Evolutionary conservation across 306 rosid species (phyloP).

Genomic region (Oxytropis ochrocephala): DNA sequence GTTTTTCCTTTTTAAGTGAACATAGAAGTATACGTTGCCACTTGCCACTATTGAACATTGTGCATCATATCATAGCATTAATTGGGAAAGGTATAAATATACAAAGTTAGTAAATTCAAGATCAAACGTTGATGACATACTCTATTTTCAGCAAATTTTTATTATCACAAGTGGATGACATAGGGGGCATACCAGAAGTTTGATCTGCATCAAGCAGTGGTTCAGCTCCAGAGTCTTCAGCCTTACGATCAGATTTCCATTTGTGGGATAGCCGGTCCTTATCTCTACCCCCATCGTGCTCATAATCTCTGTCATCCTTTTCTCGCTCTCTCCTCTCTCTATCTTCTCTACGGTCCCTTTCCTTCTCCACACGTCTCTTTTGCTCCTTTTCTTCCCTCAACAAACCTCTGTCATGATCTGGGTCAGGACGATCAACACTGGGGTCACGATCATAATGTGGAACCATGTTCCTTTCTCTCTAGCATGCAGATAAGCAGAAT

Average conservation of each 20-base stretch:
- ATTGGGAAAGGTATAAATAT: background rate
- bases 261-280: conserved; percentile 58
- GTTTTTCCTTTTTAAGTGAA: conserved; percentile 3
- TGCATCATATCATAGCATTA: background rate
- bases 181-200: conserved; percentile 56
- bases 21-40: conserved; percentile 2
- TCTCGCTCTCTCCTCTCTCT: conserved; percentile 73
- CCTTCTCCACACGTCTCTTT: conserved; percentile 76
- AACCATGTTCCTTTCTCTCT: conserved; percentile 66
- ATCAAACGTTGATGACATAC: conserved; percentile 24
- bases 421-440: conserved; percentile 86
- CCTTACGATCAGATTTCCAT: conserved; percentile 54
- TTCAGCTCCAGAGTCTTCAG: conserved; percentile 68
- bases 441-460: conserved; percentile 72
- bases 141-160: conserved; percentile 74
- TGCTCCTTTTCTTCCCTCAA: conserved; percentile 77
- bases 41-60: background rate
- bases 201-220: conserved; percentile 70
- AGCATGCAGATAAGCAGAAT: conserved; percentile 30
- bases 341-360: conserved; percentile 76
- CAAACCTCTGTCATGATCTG: conserved; percentile 61
- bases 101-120: conserved; percentile 10
- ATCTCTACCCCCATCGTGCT: conserved; percentile 66
- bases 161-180: conserved; percentile 62
- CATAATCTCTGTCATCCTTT: conserved; percentile 72